Evolutionary conservation across 2,329 filamentous ascomycete genomes (phyloP), one percentile per base, ranked within the genome.

Genomic region (Calonectria hongkongensis): DNA sequence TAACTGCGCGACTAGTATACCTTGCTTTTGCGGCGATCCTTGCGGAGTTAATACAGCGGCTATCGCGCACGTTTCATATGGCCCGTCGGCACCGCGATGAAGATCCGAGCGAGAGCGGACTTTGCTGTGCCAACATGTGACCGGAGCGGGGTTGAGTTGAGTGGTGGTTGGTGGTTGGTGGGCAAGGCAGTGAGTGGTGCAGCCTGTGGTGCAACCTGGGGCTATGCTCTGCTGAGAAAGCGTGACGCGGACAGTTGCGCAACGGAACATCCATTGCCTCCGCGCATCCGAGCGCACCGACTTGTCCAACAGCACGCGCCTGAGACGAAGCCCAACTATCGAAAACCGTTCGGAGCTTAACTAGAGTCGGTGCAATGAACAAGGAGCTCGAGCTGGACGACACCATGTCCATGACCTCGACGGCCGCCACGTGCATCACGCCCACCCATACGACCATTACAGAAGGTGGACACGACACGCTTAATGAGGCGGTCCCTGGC

Each of bases 321-420:
- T 39, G 21, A 39, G 21, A 21, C 33, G 54, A 48, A 13, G n/a
- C 54, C 54, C 54, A 36, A 60, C 54, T 60, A 60, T 41, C 13
- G 33, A 27, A 16, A 33, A 39, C 45, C 5, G 10, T n/a, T 25
- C 18, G 45, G 45, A 21, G n/a, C 25, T 36, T 3, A 27, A 10
- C 30, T 12, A 33, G 27, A 33, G 27, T 25, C 18, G 33, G 21
- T 33, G 45, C 43, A 15, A 71, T 68, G 77, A 54, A 66, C 63
- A 79, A 78, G 56, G 76, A 79, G 2, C 43, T 67, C 4, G 78
- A 76, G 10, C 2, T 73, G 15, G 50, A 51, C 47, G 78, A 79
- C 16, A 48, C 66, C 13, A 74, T 78, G 65, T 79, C 78, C 15
- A 73, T 54, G 43, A 69, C 73, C n/a, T 79, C 78, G 2, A 79